These are phyloP conservation scores for Aspergillus versicolor DNA, from an alignment of 2,329 filamentous ascomycete genomes.

Conservation along the genomic window DNA sequence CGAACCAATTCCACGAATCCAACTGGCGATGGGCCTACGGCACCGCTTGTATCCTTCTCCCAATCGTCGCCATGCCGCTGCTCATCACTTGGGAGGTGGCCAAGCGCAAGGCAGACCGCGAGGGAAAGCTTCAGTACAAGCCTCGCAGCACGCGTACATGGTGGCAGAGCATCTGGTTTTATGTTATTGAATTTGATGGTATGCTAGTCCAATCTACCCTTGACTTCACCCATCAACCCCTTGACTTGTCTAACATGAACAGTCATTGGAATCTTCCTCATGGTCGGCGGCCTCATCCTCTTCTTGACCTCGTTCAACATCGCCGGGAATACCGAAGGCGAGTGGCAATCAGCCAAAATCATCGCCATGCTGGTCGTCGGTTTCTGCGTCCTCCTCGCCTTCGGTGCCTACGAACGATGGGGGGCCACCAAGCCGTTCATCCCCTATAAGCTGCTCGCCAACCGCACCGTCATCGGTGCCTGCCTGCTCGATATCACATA, in stretches of 20 bases:
- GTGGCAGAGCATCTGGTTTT: slow-evolving; percentile 48
- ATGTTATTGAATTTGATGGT: slow-evolving; percentile 58
- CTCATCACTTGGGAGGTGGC: slow-evolving; percentile 54
- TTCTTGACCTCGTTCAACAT: slow-evolving; percentile 49
- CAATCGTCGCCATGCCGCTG: slow-evolving; percentile 55
- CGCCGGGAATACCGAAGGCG: slow-evolving; percentile 29
- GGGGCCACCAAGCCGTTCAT: slow-evolving; percentile 40
- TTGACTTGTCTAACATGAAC: no score
- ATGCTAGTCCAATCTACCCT: neutral
- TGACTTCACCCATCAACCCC: no score
- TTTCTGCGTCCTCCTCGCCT: slow-evolving; percentile 50
- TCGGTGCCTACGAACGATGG: slow-evolving; percentile 54
- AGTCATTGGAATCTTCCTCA: slow-evolving; percentile 57
- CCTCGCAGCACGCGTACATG: slow-evolving; percentile 41
- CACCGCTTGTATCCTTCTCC: slow-evolving; percentile 59
- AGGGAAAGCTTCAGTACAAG: slow-evolving; percentile 48
- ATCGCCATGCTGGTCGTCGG: slow-evolving; percentile 56
- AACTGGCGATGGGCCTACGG: slow-evolving; percentile 64
- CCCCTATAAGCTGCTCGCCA: slow-evolving; percentile 41
- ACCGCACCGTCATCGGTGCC: slow-evolving; percentile 29
- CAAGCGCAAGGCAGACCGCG: slow-evolving; percentile 54
- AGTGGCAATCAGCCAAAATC: slow-evolving; percentile 42
- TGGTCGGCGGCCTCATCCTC: slow-evolving; percentile 59
- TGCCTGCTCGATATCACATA: slow-evolving; percentile 26
- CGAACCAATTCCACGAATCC: slow-evolving; percentile 48